Base-by-base conservation (phyloP, 2,329 filamentous ascomycete genomes). In the Xylariaceae sp. region DNA sequence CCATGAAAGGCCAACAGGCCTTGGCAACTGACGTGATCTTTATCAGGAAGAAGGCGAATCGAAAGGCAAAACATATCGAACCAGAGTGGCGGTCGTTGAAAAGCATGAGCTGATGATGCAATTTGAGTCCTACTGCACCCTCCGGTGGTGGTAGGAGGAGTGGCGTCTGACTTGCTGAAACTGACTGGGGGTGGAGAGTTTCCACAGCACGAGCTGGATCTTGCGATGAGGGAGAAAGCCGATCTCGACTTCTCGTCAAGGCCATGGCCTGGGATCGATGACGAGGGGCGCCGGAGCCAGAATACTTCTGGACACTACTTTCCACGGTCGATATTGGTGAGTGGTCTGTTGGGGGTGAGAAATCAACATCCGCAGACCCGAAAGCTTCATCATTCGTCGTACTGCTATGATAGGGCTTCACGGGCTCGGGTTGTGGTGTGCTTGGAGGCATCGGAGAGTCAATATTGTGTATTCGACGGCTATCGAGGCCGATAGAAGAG, bases 1-100 rank as follows among this genome's bases (percentile, higher is more conserved):
- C 72, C 33, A 81, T 79, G 43, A 82, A 81, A 0, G 89, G 89
- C 59, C 79, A 80, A 61, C 89, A 95, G 1, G 83, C 77, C 35
- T 75, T 72, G 3, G 76, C 72, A 9, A 93, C 64, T 0, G 79
- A 79, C 11, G 74, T 65, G 8, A 89, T 65, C 62, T 95, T 95
- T 37, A 75, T 50, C 4, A 84, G 60, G 53, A 95, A 90, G 1
- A 90, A 52, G 1, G 63, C 53, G 3, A 87, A 63, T 36, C 83
- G 82, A 16, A 76, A 49, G 4, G 67, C 39, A 37, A 63, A 60
- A 61, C 63, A 55, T 48, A 63, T 50, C 4, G 55, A 53, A 17
- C 56, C 59, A 6, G 49, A 52, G 48, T 66, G 61, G 26, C 43
- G 57, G 7, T 41, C 44, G 32, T 50, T 48, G 54, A 59, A 65